phyloP scores from a whole-genome alignment of 78 protist genomes.

The Dictyostelium intermedium region DNA sequence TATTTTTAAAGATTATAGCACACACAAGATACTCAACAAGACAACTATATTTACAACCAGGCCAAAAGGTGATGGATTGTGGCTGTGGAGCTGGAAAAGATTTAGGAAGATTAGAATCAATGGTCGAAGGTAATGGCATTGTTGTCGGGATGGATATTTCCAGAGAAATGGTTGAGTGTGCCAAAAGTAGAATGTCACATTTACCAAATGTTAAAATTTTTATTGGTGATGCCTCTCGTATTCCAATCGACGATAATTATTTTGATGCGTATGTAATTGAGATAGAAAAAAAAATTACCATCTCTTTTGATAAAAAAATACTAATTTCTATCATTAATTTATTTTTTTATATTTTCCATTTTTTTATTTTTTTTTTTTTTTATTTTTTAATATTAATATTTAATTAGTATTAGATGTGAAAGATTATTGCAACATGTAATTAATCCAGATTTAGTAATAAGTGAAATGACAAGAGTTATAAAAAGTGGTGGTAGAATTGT shows the following conservation, averaged over 20 bases:
- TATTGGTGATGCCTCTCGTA: constrained; percentile 36
- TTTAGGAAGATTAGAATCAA: constrained; percentile 36
- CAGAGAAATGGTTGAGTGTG: constrained; percentile 74
- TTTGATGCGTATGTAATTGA: constrained; percentile 52
- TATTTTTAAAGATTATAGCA: constrained; percentile 21
- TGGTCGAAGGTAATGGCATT: constrained; percentile 24
- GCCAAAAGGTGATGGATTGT: constrained; percentile 54
- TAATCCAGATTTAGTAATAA: constrained; percentile 19
- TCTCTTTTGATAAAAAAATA: too few species aligned
- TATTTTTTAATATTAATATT: neutral
- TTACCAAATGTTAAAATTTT: constrained; percentile 59
- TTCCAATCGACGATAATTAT: constrained; percentile 30
- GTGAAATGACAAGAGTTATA: constrained; percentile 60
- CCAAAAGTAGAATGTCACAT: constrained; percentile 56
- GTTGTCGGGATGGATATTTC: constrained; percentile 49
- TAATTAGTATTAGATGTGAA: constrained; percentile 41
- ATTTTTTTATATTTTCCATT: neutral
- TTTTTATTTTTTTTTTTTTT: neutral
- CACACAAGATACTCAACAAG: constrained; percentile 67
- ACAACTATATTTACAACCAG: constrained; percentile 33
- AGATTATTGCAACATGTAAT: constrained; percentile 71
- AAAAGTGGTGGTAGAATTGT: constrained; percentile 60
- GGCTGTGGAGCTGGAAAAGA: constrained; percentile 79
- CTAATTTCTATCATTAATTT: neutral
- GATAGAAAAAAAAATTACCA: too few species aligned